Percentiles rank a stretch among this genome's conserved stretches.
phyloP scores from a whole-genome alignment of 73 alveolate species.

The Tetrahymena malaccensis region DNA sequence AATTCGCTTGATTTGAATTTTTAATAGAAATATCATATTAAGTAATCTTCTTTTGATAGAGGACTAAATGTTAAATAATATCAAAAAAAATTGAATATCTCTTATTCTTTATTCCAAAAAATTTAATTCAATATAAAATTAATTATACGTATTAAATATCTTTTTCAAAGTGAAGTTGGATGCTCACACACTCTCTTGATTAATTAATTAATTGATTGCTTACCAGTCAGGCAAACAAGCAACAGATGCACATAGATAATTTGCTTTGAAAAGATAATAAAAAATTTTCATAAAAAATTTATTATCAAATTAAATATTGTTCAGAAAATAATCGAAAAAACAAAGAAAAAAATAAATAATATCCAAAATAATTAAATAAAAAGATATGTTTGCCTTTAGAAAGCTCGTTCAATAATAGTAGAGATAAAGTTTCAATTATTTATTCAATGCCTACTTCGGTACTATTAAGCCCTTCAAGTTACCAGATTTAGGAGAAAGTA shows the following conservation, averaged over 20 bases:
- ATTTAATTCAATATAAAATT: background rate
- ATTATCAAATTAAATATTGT: background rate
- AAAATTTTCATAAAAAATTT: background rate
- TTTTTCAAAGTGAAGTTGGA: background rate
- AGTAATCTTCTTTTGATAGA: background rate
- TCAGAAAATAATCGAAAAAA: background rate
- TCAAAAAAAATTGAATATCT: background rate
- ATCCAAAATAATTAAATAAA: background rate
- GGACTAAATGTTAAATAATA: background rate
- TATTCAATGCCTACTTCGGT: slow-evolving; percentile 10
- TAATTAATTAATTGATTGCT: no score
- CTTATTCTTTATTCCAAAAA: background rate
- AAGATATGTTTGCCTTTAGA: background rate
- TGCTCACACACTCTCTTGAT: no score
- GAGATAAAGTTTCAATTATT: background rate
- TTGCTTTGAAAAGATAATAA: background rate
- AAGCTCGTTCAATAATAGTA: background rate
- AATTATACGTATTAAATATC: background rate
- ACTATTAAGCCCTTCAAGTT: slow-evolving; percentile 22
- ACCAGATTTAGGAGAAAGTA: slow-evolving; percentile 47
- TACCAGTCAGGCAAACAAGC: background rate
- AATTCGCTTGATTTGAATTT: background rate
- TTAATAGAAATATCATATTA: background rate
- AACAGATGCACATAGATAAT: background rate
- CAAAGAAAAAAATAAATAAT: background rate